phyloP scores from a whole-genome alignment of 139 green algal species.

The Yamagishiella unicocca region DNA sequence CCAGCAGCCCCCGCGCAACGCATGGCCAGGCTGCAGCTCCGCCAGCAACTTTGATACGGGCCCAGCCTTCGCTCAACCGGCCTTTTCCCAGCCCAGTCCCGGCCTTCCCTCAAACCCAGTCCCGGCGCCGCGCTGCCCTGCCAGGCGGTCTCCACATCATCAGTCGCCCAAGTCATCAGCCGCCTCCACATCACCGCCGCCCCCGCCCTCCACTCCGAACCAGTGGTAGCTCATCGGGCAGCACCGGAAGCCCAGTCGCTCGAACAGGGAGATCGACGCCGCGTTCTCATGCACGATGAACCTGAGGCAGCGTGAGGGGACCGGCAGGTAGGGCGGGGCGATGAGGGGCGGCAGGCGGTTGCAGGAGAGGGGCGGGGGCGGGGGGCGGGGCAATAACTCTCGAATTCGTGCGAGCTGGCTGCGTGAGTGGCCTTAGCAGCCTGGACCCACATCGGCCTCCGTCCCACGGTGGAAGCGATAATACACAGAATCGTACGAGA shows the following conservation, averaged over 20 bases:
- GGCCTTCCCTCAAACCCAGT: no score
- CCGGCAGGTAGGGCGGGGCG: not conserved
- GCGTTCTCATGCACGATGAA: conserved; percentile 22
- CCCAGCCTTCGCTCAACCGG: no score
- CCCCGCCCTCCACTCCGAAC: conserved; percentile 21
- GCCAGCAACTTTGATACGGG: no score
- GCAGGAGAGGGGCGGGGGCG: not conserved
- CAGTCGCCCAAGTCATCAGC: no score
- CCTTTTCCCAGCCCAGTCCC: no score
- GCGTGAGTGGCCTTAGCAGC: not conserved
- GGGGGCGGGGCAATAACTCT: not conserved
- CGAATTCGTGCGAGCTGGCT: not conserved
- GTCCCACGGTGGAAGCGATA: not conserved
- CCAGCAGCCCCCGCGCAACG: no score
- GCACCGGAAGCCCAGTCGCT: conserved; percentile 9
- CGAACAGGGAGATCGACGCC: conserved; percentile 1
- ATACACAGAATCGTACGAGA: no score
- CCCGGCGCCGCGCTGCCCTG: no score
- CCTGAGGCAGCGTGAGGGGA: not conserved
- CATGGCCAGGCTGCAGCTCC: no score
- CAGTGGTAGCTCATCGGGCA: not conserved
- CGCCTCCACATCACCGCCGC: not conserved
- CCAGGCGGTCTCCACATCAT: no score
- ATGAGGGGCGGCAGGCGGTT: not conserved
- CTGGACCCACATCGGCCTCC: not conserved